Base-by-base conservation (phyloP, 1,139 yeast species). In the Nakaseomyces uthaithaninus region DNA sequence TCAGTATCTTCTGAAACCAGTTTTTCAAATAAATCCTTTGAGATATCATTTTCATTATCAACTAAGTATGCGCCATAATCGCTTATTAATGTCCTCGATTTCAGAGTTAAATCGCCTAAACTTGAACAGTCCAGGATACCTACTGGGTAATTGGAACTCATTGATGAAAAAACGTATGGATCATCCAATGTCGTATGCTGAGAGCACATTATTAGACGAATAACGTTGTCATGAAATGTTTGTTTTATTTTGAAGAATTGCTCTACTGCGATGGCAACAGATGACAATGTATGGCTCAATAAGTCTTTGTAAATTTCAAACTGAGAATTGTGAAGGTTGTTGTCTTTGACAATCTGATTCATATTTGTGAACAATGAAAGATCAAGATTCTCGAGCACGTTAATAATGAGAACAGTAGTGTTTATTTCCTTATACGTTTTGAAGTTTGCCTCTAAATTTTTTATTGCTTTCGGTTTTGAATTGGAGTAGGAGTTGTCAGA, bases 181-280 rank as follows among this genome's bases (percentile, higher is more conserved):
- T 82, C 91, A 20, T 71, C 74, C n/a, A 81, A 64, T 0, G 93
- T 80, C 14, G 82, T 62, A 4, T 77, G 69, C 52, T 83, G 93
- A 0, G 84, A 69, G 19, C 79, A 74, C 69, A 81, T 71, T 22
- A 82, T 67, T 14, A 84, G 66, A 18, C 71, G 71, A 9, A 77
- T 66, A 31, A 80, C 66, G 3, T 71, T 61, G 48, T 81, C 78
- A 58, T 85, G 89, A 28, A 83, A 59, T 18, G 72, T 68, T 55
- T 85, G 95, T 52, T 85, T 86, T 38, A 72, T 65, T 45, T 79
- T 80, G 54, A 80, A 74, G 56, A 83, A 85, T 40, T 84, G 93
- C 26, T 77, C 68, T 10, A 85, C 71, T 17, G 79, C 67, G 11
- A 46, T 26, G 10, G 53, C 46, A 7, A 49, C 44, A 2, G 52